A percentile compares a stretch with the other conserved stretches of the same genome.
Conservation (phyloP, 2,329 filamentous ascomycete genomes). For the Parastagonospora nodorum region DNA sequence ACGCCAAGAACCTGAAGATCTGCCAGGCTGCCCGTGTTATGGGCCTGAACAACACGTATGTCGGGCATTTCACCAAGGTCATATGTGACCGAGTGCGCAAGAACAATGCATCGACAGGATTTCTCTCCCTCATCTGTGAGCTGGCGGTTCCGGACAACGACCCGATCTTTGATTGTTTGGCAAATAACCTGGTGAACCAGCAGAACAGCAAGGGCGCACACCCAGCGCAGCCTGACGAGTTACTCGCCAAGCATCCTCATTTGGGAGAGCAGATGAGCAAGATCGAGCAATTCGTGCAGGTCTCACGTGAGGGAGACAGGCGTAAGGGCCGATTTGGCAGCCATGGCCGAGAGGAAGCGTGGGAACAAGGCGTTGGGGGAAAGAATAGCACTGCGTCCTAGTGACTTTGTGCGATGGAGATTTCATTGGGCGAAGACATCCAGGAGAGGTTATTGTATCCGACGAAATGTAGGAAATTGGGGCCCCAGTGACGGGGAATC, state of each 20-base stretch:
- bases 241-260: conserved; percentile 7
- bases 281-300: conserved; percentile 10
- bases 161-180: conserved; percentile 35
- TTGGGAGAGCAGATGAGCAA: conserved; percentile 12
- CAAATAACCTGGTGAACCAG: conserved; percentile 27
- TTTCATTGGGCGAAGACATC: no score
- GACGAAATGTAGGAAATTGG: no score
- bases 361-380: no score
- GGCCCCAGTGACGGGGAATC: no score
- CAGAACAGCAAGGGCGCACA: neutral
- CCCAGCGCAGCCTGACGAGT: conserved; percentile 4
- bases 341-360: no score
- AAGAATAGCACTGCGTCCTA: no score
- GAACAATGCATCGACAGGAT: conserved; percentile 10
- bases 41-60: conserved; percentile 35
- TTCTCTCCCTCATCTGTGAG: conserved; percentile 26
- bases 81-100: conserved; percentile 36
- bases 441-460: no score
- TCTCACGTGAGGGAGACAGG: neutral
- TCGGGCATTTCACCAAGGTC: conserved; percentile 36
- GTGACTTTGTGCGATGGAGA: no score
- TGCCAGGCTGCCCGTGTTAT: conserved; percentile 29
- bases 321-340: neutral
- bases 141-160: conserved; percentile 24
- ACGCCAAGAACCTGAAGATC: conserved; percentile 30